A percentile compares a stretch with the other conserved stretches of the same genome.
These are phyloP conservation scores for Cladophialophora immunda DNA, from an alignment of 2,329 filamentous ascomycete species.

Conservation along the genomic window DNA sequence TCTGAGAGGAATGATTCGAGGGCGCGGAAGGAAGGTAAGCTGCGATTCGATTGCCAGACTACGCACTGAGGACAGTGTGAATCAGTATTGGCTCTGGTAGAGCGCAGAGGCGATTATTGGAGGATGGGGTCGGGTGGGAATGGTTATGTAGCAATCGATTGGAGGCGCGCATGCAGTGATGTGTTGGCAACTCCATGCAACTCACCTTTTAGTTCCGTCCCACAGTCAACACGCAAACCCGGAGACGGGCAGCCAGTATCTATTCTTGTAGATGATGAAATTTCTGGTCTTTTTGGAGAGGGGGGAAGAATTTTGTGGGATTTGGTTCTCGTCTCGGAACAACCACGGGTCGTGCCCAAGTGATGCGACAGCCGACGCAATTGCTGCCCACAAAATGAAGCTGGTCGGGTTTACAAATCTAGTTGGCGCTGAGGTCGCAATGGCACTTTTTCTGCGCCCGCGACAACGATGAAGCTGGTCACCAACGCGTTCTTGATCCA, in stretches of 20 bases:
- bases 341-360: conserved; percentile 15
- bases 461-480: conserved; percentile 12
- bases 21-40: conserved; percentile 32
- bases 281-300: conserved; percentile 11
- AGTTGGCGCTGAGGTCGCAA: conserved; percentile 4
- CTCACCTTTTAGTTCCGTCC: conserved; percentile 39
- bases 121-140: conserved; percentile 34
- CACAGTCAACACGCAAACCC: conserved; percentile 28
- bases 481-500: neutral
- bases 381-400: conserved; percentile 25
- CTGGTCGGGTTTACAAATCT: conserved; percentile 21
- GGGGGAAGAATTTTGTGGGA: conserved; percentile 9
- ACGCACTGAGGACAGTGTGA: conserved; percentile 31
- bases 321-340: conserved; percentile 8
- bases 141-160: conserved; percentile 37
- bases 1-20: conserved; percentile 36
- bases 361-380: neutral
- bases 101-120: conserved; percentile 38
- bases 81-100: conserved; percentile 39
- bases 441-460: neutral
- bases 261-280: conserved; percentile 37
- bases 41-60: conserved; percentile 39
- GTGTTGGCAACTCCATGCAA: conserved; percentile 40
- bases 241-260: conserved; percentile 30
- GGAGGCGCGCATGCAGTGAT: conserved; percentile 39